Evolutionary conservation across 768 basidiomycete species (phyloP).

Genomic region (Lactifluus hygrophoroides): DNA sequence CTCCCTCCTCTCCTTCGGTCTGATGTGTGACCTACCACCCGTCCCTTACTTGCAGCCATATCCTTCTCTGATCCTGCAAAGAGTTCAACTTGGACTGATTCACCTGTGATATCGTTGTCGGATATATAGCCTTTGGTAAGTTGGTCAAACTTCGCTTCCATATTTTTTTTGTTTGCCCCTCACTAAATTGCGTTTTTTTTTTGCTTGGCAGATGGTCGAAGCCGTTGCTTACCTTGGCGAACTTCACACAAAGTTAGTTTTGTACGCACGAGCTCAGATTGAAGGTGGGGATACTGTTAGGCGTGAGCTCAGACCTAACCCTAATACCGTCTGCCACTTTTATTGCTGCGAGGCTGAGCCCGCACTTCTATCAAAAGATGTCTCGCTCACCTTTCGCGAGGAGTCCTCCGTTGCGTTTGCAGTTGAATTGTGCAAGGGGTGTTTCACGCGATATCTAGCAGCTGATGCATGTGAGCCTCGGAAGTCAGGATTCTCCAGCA

Average conservation of each 20-base stretch:
- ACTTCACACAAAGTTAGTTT: slow-evolving; percentile 42
- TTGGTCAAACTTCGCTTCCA: neutral
- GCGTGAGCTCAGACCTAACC: slow-evolving; percentile 22
- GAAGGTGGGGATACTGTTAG: slow-evolving; percentile 37
- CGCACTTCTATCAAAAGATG: no score
- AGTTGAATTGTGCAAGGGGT: no score
- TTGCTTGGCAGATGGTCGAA: slow-evolving; percentile 37
- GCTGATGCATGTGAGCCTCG: no score
- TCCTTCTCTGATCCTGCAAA: slow-evolving; percentile 29
- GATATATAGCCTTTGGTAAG: slow-evolving; percentile 22
- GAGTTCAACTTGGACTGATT: slow-evolving; percentile 19
- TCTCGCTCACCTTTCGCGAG: no score
- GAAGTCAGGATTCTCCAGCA: no score
- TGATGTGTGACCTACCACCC: slow-evolving; percentile 20
- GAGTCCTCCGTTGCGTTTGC: no score
- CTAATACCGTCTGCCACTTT: no score
- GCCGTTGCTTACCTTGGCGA: slow-evolving; percentile 51
- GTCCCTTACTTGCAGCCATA: slow-evolving; percentile 23
- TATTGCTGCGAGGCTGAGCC: no score
- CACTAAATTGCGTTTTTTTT: neutral
- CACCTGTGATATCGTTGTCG: slow-evolving; percentile 2
- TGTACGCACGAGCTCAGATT: slow-evolving; percentile 42
- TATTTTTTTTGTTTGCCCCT: neutral
- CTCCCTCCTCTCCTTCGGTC: no score
- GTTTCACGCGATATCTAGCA: no score